Evolutionary conservation across 2,329 filamentous ascomycete species (phyloP), one percentile per base, ranked within the genome.

Genomic region (Periconia sp.): DNA sequence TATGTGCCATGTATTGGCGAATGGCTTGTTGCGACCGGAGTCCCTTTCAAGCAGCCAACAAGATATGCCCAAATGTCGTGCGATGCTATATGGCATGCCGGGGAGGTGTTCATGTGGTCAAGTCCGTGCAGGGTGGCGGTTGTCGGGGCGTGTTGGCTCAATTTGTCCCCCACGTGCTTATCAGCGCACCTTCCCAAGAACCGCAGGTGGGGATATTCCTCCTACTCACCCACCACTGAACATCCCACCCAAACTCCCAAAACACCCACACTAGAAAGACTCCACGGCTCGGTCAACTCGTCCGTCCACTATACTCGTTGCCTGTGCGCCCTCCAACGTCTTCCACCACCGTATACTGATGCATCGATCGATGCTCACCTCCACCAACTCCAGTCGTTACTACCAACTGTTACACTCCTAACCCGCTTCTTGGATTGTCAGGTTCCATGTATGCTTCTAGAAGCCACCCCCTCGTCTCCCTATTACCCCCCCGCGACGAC

Each of bases 111-210:
- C 69, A 70, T 68, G 69, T 71, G 69, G 50, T 46, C 65, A 66
- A 50, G 57, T 61, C 62, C 59, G 50, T 60, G 54, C 64, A 27
- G 61, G 61, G 67, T 65, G 59, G 46, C 50, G 48, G 19, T 40
- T 53, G 49, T 56, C 55, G 57, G 49, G 55, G 42, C 17, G 42
- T 27, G 42, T 19, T 37, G 33, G 33, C 33, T 5, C 33, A 37
- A 37, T n/a, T 37, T 37, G 53, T 62, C 52, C 64, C 68, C 69
- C 69, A 71, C 70, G 69, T 70, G 68, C 69, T 70, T 69, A 70
- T 72, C 64, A 44, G 49, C 30, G 59, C 56, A 45, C 54, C 51
- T 61, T 61, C 59, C 66, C 62, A 54, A 56, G 51, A 58, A 64
- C 60, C 50, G 63, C 52, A 57, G 57, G 58, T 59, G 55, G 58